A percentile compares a stretch with the other conserved stretches of the same genome.
Evolutionary conservation across 768 basidiomycete species (phyloP).

Genomic region (Agrocybe praecox): DNA sequence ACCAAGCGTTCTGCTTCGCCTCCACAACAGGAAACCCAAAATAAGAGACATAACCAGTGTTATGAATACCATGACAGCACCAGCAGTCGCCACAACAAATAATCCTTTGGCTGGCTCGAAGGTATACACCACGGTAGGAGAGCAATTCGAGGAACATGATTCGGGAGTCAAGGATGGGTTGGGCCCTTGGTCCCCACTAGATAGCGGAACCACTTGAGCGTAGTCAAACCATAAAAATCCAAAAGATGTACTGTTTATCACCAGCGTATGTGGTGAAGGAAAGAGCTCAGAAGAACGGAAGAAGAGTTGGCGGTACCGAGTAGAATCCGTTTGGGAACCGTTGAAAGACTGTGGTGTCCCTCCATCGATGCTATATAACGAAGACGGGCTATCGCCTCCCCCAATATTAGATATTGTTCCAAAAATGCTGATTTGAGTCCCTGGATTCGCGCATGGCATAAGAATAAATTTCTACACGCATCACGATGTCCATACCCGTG

Average conservation of each 20-base stretch:
- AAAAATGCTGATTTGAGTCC: conserved; percentile 1
- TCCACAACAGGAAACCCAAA: too few relatives aligned
- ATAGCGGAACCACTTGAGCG: background rate
- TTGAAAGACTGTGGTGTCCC: background rate
- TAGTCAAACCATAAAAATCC: conserved; percentile 8
- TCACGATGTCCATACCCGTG: background rate
- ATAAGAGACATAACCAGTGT: too few relatives aligned
- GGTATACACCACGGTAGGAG: too few relatives aligned
- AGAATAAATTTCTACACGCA: too few relatives aligned
- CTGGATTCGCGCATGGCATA: background rate
- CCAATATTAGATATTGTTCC: background rate
- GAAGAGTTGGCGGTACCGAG: conserved; percentile 3
- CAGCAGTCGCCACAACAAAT: too few relatives aligned
- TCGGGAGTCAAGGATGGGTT: too few relatives aligned
- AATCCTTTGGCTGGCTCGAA: too few relatives aligned
- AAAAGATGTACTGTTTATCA: conserved; percentile 1
- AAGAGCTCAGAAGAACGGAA: background rate
- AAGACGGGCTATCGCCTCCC: background rate
- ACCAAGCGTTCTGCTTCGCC: too few relatives aligned
- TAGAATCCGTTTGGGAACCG: background rate
- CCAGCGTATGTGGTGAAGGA: conserved; percentile 5
- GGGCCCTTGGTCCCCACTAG: too few relatives aligned
- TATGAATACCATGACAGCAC: too few relatives aligned
- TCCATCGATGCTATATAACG: conserved; percentile 8
- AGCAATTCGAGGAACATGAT: too few relatives aligned